Conservation (phyloP, 139 green algal genomes). For the Picochlorum costavermella region DNA sequence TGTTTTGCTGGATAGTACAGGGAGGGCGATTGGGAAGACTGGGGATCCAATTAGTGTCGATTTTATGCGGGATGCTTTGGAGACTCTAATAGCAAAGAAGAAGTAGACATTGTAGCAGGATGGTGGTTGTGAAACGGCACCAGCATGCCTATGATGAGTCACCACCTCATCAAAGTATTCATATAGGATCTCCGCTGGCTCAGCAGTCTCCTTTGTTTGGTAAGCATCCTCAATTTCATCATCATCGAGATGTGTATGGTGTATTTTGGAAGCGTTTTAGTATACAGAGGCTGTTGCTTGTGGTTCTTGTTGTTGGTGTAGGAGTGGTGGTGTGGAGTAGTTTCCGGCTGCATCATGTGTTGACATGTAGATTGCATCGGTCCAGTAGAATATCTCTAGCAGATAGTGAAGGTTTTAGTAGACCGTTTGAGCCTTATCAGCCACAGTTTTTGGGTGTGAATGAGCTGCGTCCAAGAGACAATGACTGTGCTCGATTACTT, state of each 20-base stretch:
- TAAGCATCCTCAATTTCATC: too few species aligned
- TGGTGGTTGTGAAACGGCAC: background rate
- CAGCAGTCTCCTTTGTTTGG: too few species aligned
- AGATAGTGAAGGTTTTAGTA: background rate
- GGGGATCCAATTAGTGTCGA: background rate
- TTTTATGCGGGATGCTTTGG: background rate
- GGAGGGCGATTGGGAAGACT: conserved; percentile 4
- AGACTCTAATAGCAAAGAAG: background rate
- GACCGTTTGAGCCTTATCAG: background rate
- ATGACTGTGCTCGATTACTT: background rate
- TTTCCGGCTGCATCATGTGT: too few species aligned
- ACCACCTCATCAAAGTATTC: too few species aligned
- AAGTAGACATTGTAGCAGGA: background rate
- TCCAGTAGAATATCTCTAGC: background rate
- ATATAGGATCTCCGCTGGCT: too few species aligned
- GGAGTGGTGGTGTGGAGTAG: too few species aligned
- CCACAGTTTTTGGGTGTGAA: background rate
- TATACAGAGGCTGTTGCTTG: too few species aligned
- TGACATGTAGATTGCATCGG: too few species aligned
- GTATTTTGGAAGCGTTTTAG: too few species aligned
- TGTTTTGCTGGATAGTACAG: conserved; percentile 27
- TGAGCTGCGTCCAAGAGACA: background rate
- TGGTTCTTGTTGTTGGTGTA: too few species aligned
- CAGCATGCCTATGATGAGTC: background rate
- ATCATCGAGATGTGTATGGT: too few species aligned